Conservation (phyloP, 345 rosid species). For the Triadica sebifera region DNA sequence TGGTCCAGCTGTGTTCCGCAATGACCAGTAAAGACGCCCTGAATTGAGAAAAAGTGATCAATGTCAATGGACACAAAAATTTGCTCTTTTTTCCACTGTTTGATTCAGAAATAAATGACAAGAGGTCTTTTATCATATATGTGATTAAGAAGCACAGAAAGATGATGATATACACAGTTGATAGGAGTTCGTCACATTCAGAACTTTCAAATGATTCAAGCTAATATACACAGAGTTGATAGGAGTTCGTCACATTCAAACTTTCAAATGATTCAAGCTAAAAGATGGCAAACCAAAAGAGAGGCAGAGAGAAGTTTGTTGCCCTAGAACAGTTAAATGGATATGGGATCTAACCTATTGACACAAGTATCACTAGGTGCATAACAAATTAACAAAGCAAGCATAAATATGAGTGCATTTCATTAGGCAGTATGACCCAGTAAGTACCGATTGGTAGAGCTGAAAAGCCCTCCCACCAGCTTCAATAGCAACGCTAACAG, state of each 20-base stretch:
- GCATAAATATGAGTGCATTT: background rate
- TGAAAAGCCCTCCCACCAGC: conserved; percentile 34
- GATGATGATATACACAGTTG: background rate
- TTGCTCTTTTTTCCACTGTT: background rate
- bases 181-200: background rate
- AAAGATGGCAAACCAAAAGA: background rate
- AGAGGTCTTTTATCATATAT: background rate
- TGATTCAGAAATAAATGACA: background rate
- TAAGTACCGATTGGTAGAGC: conserved; percentile 25
- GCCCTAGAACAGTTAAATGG: too few species aligned
- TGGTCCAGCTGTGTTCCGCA: conserved; percentile 29
- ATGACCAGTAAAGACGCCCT: conserved; percentile 28
- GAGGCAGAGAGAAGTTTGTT: background rate
- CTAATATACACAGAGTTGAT: background rate
- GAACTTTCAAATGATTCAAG: background rate
- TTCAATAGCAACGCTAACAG: conserved; percentile 35
- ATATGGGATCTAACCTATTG: background rate
- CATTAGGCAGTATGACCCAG: background rate
- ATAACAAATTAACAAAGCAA: background rate
- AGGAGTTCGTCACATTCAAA: background rate
- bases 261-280: background rate
- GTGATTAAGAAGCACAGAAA: background rate
- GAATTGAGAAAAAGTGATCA: background rate
- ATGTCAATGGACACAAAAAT: background rate
- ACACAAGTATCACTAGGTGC: background rate